Evolutionary conservation across 768 basidiomycete species (phyloP).

Genomic region (Podaxis rugospora): DNA sequence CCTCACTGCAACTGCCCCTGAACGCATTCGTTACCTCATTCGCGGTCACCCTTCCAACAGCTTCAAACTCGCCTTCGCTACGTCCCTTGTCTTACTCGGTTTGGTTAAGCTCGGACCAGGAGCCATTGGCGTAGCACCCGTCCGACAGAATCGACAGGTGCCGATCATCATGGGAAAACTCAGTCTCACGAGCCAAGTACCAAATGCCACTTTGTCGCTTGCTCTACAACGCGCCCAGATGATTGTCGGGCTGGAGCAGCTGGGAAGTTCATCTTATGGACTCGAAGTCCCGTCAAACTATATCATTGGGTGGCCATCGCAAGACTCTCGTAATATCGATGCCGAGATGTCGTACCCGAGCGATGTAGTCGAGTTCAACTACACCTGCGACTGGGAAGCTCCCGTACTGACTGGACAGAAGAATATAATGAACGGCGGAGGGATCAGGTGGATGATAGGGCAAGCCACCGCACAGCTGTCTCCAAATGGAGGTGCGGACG

Average conservation of each 20-base stretch:
- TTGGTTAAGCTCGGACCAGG: not conserved
- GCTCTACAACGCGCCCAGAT: not conserved
- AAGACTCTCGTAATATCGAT: not conserved
- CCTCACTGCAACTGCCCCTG: not conserved
- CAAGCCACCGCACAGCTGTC: not conserved
- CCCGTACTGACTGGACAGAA: not conserved
- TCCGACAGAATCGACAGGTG: not conserved
- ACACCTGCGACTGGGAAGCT: not conserved
- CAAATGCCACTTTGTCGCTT: not conserved
- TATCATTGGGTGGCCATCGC: not conserved
- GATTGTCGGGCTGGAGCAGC: not conserved
- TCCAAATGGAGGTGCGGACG: not conserved
- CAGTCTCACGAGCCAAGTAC: not conserved
- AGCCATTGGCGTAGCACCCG: not conserved
- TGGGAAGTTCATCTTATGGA: not conserved
- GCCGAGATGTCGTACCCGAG: not conserved
- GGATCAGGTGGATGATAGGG: not conserved
- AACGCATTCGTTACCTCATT: not conserved
- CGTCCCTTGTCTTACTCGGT: not conserved
- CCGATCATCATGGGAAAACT: not conserved
- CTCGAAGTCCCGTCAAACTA: not conserved
- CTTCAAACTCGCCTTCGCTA: not conserved
- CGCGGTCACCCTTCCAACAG: not conserved
- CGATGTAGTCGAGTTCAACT: not conserved
- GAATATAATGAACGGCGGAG: not conserved